Evolutionary conservation across 2,329 filamentous ascomycete genomes (phyloP).

Genomic region (Coniochaeta sp.): DNA sequence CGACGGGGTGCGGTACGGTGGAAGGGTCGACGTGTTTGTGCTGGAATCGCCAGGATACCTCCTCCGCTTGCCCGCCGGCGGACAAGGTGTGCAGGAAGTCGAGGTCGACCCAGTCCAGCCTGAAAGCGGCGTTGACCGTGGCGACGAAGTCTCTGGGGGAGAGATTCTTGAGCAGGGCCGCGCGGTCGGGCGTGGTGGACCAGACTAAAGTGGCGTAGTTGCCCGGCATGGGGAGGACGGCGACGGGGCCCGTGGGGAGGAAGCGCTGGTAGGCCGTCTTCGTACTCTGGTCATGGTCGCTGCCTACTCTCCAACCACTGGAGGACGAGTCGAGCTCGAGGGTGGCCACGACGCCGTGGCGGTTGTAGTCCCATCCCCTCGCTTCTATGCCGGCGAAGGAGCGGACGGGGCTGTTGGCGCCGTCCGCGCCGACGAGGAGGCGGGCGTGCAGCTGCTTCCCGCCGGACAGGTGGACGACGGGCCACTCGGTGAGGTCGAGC

Average conservation of each 20-base stretch:
- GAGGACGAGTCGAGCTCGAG: conserved; percentile 57
- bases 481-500: conserved; percentile 79
- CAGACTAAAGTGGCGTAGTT: conserved; percentile 83
- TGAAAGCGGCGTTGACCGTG: conserved; percentile 91
- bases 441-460: conserved; percentile 68
- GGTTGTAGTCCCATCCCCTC: conserved; percentile 86
- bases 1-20: conserved; percentile 58
- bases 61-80: conserved; percentile 58
- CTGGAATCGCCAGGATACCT: conserved; percentile 74
- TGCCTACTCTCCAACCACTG: too few relatives aligned
- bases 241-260: conserved; percentile 83
- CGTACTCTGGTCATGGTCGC: conserved; percentile 37
- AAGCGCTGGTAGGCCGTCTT: conserved; percentile 94
- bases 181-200: conserved; percentile 81
- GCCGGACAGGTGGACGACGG: conserved; percentile 66
- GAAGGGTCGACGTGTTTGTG: conserved; percentile 54
- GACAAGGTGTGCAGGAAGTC: conserved; percentile 68
- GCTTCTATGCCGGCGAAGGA: conserved; percentile 80
- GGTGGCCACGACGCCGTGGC: conserved; percentile 88
- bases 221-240: conserved; percentile 82
- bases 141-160: conserved; percentile 67
- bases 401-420: conserved; percentile 88
- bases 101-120: conserved; percentile 71
- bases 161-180: conserved; percentile 71
- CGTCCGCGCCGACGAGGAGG: conserved; percentile 86